phyloP scores from a whole-genome alignment of 2,329 filamentous ascomycete species.

The Ceratocystis harringtonii region DNA sequence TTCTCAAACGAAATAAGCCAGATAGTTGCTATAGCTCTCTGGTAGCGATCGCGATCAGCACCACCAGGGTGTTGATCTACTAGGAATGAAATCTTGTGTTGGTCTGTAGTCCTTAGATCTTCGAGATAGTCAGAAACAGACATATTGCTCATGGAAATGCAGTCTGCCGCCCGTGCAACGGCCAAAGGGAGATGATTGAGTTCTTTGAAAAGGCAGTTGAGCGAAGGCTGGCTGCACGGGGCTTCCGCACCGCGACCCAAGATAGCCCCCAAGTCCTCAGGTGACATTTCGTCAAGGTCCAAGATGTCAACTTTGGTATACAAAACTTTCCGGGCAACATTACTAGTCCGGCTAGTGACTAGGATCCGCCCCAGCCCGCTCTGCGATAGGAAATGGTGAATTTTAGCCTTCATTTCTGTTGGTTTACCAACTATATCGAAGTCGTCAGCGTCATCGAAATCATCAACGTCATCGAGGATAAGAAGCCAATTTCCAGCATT shows the following conservation, averaged over 20 bases:
- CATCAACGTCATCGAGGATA: constrained; percentile 21
- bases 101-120: background rate
- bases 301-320: background rate
- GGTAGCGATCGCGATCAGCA: background rate
- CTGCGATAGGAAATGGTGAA: constrained; percentile 22
- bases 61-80: background rate
- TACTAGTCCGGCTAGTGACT: constrained; percentile 5
- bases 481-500: constrained; percentile 20
- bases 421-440: background rate
- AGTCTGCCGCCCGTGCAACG: constrained; percentile 18
- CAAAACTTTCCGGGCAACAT: background rate
- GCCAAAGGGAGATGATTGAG: constrained; percentile 18
- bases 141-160: constrained; percentile 12
- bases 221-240: background rate
- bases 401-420: background rate
- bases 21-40: background rate
- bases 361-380: constrained; percentile 12
- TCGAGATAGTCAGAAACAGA: background rate
- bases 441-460: constrained; percentile 9
- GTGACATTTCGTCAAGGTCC: background rate
- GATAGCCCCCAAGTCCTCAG: background rate
- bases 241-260: background rate
- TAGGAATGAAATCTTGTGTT: background rate
- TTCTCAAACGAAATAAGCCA: background rate
- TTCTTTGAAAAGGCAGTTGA: background rate